Base-by-base conservation (phyloP, 2,329 filamentous ascomycete species). In the Dryadomyces quercus-mongolicae region DNA sequence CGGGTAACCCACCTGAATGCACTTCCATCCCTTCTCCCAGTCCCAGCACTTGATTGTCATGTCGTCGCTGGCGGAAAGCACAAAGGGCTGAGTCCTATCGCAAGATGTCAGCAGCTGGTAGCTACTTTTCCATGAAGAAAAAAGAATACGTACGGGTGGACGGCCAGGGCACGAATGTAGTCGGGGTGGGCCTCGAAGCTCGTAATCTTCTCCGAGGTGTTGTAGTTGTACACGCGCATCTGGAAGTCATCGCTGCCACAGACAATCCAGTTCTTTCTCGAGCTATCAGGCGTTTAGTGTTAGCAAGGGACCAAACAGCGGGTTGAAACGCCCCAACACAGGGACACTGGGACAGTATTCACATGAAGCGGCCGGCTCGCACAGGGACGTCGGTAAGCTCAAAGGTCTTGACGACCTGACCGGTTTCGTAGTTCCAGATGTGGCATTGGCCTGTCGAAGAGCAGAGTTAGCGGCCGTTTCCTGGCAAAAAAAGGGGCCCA, bases 11-110 rank as follows among this genome's bases (percentile, higher is more conserved):
- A 55, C 82, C 69, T 95, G 90, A 36, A 97, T 88, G 67, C 92
- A 97, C 70, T 96, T 95, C 93, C 93, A 98, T 62, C 83, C 83
- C 70, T 93, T 94, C 64, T 98, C 93, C 93, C 93, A 98, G 68
- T 98, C 91, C 91, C 93, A 98, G 51, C 96, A 78, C 77, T 93
- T 95, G 67, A 96, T 95, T 55, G 90, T 95, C 90, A 95, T 95
- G 68, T 96, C 91, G 85, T 96, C 91, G 60, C 88, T 93, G 60
- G 93, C 93, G 54, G 93, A 98, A 57, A 98, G 77, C 53, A 97
- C 88, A 65, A 96, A 97, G 1, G 93, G 91, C 67, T 95, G 90
- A 47, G 90, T 90, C 15, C 53, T 57, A 40, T 34, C 13, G 40
- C 31, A 36, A 21, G 1, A 21, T 34, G 49, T 58, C 53, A 57